Conservation (phyloP, 225 moss, liverwort and hornwort species). For the Polytrichum formosum region DNA sequence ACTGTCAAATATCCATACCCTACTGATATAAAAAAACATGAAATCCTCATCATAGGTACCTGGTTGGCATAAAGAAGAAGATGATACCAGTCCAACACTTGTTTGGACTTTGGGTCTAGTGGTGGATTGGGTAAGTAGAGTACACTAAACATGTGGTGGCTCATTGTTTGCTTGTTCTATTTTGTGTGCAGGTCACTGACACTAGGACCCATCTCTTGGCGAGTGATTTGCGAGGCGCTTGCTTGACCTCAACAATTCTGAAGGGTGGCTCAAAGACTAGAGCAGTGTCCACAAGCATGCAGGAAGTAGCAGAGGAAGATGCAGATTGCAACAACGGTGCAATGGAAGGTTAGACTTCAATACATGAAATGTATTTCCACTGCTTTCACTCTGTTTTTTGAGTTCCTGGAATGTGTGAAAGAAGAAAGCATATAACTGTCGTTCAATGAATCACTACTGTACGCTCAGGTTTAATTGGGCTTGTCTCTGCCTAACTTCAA, state of each 20-base stretch:
- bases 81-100: too few relatives aligned
- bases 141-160: too few relatives aligned
- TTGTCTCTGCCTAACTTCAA: not conserved
- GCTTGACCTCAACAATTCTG: not conserved
- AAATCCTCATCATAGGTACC: too few relatives aligned
- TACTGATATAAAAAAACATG: too few relatives aligned
- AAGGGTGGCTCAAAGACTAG: conserved; percentile 13
- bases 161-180: not conserved
- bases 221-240: conserved; percentile 8
- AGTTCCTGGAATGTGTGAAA: not conserved
- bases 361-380: too few relatives aligned
- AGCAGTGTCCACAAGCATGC: conserved; percentile 37
- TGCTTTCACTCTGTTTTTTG: not conserved
- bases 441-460: not conserved
- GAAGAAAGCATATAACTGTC: not conserved
- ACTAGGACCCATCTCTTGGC: conserved; percentile 7
- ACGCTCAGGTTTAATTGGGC: not conserved
- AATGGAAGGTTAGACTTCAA: conserved; percentile 19
- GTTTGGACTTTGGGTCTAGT: too few relatives aligned
- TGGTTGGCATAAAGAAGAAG: too few relatives aligned
- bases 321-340: conserved; percentile 24
- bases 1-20: too few relatives aligned
- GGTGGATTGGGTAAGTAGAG: too few relatives aligned
- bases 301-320: conserved; percentile 36
- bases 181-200: conserved; percentile 20